phyloP scores from a whole-genome alignment of 176 grass and related monocot genomes.

The Hsuehochloa calcarea region DNA sequence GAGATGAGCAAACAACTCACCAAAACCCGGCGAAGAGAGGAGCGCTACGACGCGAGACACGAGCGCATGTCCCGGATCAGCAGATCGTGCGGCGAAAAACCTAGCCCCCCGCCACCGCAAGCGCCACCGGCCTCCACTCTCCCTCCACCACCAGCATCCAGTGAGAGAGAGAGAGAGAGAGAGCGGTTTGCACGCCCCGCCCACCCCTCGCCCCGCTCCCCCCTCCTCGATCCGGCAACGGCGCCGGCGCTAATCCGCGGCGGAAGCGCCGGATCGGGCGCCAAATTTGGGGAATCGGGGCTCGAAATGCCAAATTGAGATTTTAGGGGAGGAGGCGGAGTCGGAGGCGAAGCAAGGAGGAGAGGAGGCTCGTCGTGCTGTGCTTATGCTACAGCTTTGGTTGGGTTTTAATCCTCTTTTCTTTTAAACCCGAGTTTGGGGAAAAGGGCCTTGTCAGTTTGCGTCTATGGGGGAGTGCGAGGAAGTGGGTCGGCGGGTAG shows the following conservation, averaged over 20 bases:
- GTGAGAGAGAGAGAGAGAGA: not conserved
- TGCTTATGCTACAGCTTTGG: not conserved
- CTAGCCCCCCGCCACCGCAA: not conserved
- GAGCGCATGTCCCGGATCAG: slow-evolving; percentile 29
- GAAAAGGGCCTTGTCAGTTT: not conserved
- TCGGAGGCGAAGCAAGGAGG: not conserved
- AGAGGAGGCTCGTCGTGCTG: not conserved
- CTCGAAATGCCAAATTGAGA: slow-evolving; percentile 8
- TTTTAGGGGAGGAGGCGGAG: not conserved
- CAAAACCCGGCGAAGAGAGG: not conserved
- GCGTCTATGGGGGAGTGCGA: not conserved
- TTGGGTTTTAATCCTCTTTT: slow-evolving; percentile 30
- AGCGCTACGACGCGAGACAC: not conserved
- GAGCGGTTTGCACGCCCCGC: not conserved
- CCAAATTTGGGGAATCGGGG: not conserved
- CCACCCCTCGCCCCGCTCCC: not conserved
- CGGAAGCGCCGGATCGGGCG: slow-evolving; percentile 21
- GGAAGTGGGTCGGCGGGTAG: not conserved
- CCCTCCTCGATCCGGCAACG: not conserved
- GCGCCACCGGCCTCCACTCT: not conserved
- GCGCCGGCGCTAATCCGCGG: slow-evolving; percentile 13
- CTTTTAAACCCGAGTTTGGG: slow-evolving; percentile 26
- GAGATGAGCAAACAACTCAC: slow-evolving; percentile 27
- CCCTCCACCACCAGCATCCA: not conserved
- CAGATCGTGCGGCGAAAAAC: not conserved